Percentiles rank a stretch among this genome's conserved stretches.
Evolutionary conservation across 176 grass and related monocot species (phyloP).

Genomic region (Oryza meridionalis): DNA sequence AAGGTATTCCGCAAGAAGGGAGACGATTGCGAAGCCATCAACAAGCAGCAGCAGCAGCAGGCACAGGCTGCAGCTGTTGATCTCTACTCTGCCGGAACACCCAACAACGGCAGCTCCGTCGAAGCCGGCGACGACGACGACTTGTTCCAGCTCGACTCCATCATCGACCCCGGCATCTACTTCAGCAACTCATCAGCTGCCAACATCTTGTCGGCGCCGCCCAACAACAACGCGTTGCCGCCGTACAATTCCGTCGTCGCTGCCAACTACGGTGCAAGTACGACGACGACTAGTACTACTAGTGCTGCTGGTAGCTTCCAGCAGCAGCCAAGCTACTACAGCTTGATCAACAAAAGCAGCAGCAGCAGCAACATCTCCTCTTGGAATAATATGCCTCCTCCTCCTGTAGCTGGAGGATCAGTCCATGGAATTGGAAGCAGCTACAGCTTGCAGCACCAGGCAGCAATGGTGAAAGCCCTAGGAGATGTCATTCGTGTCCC

Average conservation of each 20-base stretch:
- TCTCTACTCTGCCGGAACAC: constrained; percentile 31
- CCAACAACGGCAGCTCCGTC: constrained; percentile 46
- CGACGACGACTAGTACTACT: not conserved
- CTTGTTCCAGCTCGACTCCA: not conserved
- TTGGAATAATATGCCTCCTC: constrained; percentile 27
- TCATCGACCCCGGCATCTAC: constrained; percentile 38
- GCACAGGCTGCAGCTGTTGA: not conserved
- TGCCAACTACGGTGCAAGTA: too few relatives aligned
- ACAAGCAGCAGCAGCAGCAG: not conserved
- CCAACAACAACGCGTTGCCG: not conserved
- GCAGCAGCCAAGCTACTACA: not conserved
- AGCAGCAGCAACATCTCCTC: not conserved
- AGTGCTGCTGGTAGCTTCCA: not conserved
- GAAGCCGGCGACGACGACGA: not conserved
- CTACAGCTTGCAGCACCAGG: constrained; percentile 39
- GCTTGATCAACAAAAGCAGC: not conserved
- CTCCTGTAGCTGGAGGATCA: not conserved
- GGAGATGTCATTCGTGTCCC: not conserved
- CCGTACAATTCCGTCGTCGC: too few relatives aligned
- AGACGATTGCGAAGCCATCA: not conserved
- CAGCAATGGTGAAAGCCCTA: constrained; percentile 36
- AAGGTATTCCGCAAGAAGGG: constrained; percentile 57
- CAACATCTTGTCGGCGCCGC: not conserved
- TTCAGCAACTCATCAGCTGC: constrained; percentile 9
- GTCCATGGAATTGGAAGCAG: constrained; percentile 11